phyloP scores from a whole-genome alignment of 805 yeast species.

The Saturnispora hagleri region DNA sequence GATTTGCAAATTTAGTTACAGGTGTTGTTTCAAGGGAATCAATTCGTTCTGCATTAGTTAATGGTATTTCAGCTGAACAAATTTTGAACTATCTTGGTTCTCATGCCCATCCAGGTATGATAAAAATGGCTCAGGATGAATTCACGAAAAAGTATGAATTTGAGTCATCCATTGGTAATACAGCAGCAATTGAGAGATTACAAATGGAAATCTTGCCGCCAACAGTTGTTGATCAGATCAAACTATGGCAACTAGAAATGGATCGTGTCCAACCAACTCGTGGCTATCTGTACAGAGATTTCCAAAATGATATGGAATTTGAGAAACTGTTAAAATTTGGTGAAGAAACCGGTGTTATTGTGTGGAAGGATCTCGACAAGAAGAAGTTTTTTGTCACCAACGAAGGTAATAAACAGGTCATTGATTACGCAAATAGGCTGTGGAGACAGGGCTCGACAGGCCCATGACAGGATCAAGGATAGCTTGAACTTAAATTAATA shows the following conservation, averaged over 20 bases:
- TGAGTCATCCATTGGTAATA: slow-evolving; percentile 36
- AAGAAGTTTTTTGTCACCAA: slow-evolving; percentile 76
- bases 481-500: neutral
- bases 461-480: neutral
- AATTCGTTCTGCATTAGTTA: slow-evolving; percentile 68
- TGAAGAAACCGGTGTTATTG: slow-evolving; percentile 77
- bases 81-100: slow-evolving; percentile 80
- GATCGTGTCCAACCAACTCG: slow-evolving; percentile 83
- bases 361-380: slow-evolving; percentile 73
- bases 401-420: slow-evolving; percentile 82
- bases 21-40: slow-evolving; percentile 93
- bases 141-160: slow-evolving; percentile 60
- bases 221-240: slow-evolving; percentile 93
- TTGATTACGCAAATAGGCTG: slow-evolving; percentile 79
- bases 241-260: slow-evolving; percentile 91
- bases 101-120: slow-evolving; percentile 93
- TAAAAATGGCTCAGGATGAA: slow-evolving; percentile 59
- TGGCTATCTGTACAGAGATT: slow-evolving; percentile 85
- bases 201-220: slow-evolving; percentile 71
- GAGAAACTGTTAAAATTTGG: slow-evolving; percentile 68
- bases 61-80: slow-evolving; percentile 94
- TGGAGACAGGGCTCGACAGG: slow-evolving; percentile 19
- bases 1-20: slow-evolving; percentile 87
- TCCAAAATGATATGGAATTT: slow-evolving; percentile 68
- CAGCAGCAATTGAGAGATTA: slow-evolving; percentile 35